Base-by-base conservation (phyloP, 2,329 filamentous ascomycete species). In the Mollisiaceae sp. region DNA sequence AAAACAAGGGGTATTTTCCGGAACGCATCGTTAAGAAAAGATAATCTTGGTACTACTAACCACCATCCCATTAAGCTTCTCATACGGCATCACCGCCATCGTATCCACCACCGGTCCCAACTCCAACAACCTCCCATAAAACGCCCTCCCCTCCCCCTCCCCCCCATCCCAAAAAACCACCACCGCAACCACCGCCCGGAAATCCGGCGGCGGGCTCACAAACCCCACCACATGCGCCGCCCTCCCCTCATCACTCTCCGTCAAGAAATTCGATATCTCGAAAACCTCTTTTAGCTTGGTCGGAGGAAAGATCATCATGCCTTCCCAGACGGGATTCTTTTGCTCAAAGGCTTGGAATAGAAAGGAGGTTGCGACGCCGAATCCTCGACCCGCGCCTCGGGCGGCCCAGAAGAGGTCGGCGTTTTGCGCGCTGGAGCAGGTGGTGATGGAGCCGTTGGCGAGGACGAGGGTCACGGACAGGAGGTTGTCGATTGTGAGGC, bases 391-490 rank as follows among this genome's bases (percentile, higher is more conserved):
- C n/a, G 70, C 71, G 20, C 70, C 69, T n/a, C 65, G 52, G 11
- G 70, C 35, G 22, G 71, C 70, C 69, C 70, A 73, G 60, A 71
- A 73, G 0, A 73, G 57, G 38, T 70, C 69, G 8, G 59, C 35
- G 38, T 70, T 70, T 22, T 69, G 60, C 1, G 22, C 43, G 9
- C 52, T 20, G 0, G 67, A 71, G 4, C 66, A 69, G 22, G 50
- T 65, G 27, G 63, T 55, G 32, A 71, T 60, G 8, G 45, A 18
- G 2, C 70, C 70, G 65, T 68, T 56, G 11, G 71, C 70, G 22
- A 72, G 65, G 35, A 73, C 67, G 4, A 69, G 38, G 15, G 67
- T 43, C 11, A 66, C 64, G 4, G 67, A 65, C 5, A 71, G 47
- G 1, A 74, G 62, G 41, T 70, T 73, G 56, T 72, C 72, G 24